Conservation (phyloP, 108 stramenopile genomes). For the Craspedostauros australis region DNA sequence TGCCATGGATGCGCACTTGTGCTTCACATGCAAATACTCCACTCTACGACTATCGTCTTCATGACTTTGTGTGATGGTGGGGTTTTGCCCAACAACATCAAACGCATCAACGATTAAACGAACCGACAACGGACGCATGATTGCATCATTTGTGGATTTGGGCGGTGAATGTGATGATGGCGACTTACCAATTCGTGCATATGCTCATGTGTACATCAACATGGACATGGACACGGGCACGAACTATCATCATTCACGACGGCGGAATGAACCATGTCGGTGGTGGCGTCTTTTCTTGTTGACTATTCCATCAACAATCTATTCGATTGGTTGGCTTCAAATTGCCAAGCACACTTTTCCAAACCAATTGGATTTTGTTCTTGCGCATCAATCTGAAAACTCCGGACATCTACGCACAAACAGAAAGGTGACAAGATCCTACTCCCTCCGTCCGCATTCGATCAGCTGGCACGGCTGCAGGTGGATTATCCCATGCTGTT, state of each 20-base stretch:
- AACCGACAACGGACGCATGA: too few species aligned
- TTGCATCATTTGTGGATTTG: too few species aligned
- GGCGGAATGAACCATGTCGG: background rate
- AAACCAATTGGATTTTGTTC: background rate
- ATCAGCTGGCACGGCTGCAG: constrained; percentile 88
- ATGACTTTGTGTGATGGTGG: too few species aligned
- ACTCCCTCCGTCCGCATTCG: constrained; percentile 95
- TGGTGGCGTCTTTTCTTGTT: background rate
- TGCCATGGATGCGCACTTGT: too few species aligned
- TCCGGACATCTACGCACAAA: background rate
- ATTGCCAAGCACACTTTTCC: background rate
- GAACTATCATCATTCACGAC: background rate
- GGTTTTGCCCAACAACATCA: too few species aligned
- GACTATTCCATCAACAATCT: background rate
- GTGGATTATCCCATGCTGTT: constrained; percentile 96
- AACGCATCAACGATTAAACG: too few species aligned
- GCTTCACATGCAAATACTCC: too few species aligned
- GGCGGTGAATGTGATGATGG: too few species aligned
- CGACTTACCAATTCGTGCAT: too few species aligned
- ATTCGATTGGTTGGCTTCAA: background rate
- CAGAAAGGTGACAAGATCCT: constrained; percentile 96
- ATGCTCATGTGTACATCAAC: too few species aligned
- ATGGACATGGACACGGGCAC: too few species aligned
- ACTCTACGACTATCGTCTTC: too few species aligned
- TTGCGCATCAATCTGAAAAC: background rate